Evolutionary conservation across 371 early-diverging fungal genomes (phyloP).

Genomic region (Apophysomyces sp.): DNA sequence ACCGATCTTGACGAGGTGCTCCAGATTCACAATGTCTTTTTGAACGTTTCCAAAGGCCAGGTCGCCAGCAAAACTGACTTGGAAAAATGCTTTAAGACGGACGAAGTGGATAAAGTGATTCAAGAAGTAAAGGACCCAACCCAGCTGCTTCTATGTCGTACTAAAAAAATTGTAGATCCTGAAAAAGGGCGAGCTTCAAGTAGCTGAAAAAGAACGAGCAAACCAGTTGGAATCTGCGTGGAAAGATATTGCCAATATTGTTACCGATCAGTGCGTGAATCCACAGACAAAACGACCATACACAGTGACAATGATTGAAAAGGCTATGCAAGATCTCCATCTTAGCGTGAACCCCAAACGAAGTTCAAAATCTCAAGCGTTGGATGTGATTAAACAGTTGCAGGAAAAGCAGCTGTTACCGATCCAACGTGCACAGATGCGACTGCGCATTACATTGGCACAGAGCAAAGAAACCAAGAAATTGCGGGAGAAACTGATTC

Average conservation of each 20-base stretch:
- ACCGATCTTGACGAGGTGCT: conserved; percentile 96
- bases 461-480: conserved; percentile 85
- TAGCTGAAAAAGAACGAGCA: conserved; percentile 92
- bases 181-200: conserved; percentile 94
- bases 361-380: conserved; percentile 84
- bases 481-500: conserved; percentile 74
- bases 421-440: conserved; percentile 94
- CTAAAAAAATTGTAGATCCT: conserved; percentile 64
- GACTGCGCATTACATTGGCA: conserved; percentile 73
- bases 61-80: conserved; percentile 89
- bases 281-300: conserved; percentile 95
- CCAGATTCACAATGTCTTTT: conserved; percentile 90
- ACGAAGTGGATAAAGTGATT: conserved; percentile 80
- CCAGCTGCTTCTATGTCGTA: no score
- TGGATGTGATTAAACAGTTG: conserved; percentile 91
- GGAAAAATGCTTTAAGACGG: conserved; percentile 84
- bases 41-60: conserved; percentile 97
- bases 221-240: conserved; percentile 79
- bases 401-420: conserved; percentile 87
- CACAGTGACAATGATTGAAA: conserved; percentile 96
- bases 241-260: conserved; percentile 91
- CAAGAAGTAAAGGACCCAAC: conserved; percentile 79
- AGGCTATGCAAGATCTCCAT: conserved; percentile 93
- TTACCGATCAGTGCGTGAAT: conserved; percentile 94
- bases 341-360: conserved; percentile 85